Percentiles rank a stretch among this genome's conserved stretches.
phyloP scores from a whole-genome alignment of 1,284 basidiomycete species.

The Grifola frondosa region DNA sequence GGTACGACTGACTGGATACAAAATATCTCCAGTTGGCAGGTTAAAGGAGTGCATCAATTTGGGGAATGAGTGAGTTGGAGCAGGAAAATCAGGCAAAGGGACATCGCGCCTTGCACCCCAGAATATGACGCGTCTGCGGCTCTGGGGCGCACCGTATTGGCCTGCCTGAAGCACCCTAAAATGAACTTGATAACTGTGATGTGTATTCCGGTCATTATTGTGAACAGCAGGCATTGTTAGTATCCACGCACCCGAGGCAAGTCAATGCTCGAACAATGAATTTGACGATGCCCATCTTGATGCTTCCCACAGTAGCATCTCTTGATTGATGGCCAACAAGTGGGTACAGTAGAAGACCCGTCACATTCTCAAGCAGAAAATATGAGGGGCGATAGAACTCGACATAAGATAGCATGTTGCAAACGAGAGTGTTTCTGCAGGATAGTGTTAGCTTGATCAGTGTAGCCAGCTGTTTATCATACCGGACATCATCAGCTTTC shows the following conservation, averaged over 20 bases:
- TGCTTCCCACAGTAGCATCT: conserved; percentile 30
- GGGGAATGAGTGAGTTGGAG: conserved; percentile 56
- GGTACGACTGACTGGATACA: conserved; percentile 17
- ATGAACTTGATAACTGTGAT: conserved; percentile 67
- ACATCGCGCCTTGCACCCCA: conserved; percentile 57
- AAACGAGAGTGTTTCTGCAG: conserved; percentile 56
- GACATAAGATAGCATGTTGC: conserved; percentile 73
- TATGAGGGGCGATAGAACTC: conserved; percentile 64
- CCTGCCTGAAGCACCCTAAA: conserved; percentile 65
- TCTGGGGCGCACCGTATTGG: conserved; percentile 69
- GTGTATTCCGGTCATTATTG: no score
- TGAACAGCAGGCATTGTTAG: no score
- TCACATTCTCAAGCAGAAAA: conserved; percentile 70
- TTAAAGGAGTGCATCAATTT: conserved; percentile 27
- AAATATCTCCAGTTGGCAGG: conserved; percentile 40
- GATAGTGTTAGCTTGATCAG: no score
- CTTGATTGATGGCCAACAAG: conserved; percentile 33
- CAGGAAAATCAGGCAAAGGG: conserved; percentile 58
- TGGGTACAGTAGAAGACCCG: conserved; percentile 51
- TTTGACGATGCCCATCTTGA: conserved; percentile 62
- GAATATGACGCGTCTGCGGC: conserved; percentile 65
- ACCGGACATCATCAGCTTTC: conserved; percentile 62
- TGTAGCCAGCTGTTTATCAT: conserved; percentile 6
- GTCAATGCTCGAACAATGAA: conserved; percentile 58
- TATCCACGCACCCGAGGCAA: conserved; percentile 52